Evolutionary conservation across 345 rosid genomes (phyloP), one percentile per base, ranked within the genome.

Genomic region (Sisymbrium irio): DNA sequence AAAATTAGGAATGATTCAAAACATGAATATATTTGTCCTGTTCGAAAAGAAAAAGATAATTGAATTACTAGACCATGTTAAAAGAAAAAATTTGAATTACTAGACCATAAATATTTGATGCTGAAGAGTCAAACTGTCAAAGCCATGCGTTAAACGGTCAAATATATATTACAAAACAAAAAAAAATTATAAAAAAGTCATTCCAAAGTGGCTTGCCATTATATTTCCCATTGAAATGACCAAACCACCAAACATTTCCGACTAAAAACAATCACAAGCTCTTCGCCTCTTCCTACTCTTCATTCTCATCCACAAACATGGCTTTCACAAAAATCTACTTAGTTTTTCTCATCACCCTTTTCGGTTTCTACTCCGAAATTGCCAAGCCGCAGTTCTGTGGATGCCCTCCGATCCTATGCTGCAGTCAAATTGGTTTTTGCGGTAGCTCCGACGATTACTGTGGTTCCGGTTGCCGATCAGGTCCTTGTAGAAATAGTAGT

Each of bases 401-500:
- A 9, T 80, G 86, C 15, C 49, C 84, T 1, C 32, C 82, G 6
- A 66, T 69, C 35, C 65, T 72, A 5, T 83, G 86, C 60, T 83
- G 86, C 60, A 80, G 86, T 65, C 45, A 3, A 37, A 7, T 1
- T 2, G 81, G 82, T 33, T 80, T 25, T 17, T 80, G 86, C 0
- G 84, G 81, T 62, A 19, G 9, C 0, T 19, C 45, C 3, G 66
- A 17, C 12, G 10, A 0, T 9, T 56, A 54, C 62, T 83, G 86
- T 15, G 84, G 81, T 20, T 0, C 65, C 1, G 82, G 86, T 3
- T 83, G 86, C 67, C 74, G 17, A 17, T 55, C 73, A 42, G 89
- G 89, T 7, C 90, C 92, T 32, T 88, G 89, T 18, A 37, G 49
- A 60, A 60, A 3, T 1, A 30, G n/a, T n/a, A 41, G 53, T 54